These are phyloP conservation scores for Boletellus deceptivus DNA, from an alignment of 1,284 basidiomycete species.

Conservation along the genomic window DNA sequence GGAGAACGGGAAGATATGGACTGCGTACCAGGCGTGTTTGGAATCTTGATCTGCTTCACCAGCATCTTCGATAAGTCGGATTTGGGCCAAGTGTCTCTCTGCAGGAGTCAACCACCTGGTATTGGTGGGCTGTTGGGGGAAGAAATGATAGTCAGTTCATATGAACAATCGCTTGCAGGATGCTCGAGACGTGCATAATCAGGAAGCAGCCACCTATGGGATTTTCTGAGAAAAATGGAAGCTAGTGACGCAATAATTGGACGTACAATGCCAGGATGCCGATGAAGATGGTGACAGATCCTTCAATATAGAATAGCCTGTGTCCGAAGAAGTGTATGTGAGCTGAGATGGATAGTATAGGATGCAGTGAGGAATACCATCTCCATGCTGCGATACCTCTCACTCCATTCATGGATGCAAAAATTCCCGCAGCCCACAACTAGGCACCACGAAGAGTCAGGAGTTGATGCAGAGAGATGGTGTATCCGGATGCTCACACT, in stretches of 20 bases:
- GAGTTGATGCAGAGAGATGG: too few relatives aligned
- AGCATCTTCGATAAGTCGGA: slow-evolving; percentile 72
- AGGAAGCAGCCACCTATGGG: slow-evolving; percentile 47
- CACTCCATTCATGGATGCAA: slow-evolving; percentile 65
- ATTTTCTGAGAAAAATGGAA: not conserved
- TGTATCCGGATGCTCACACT: slow-evolving; percentile 40
- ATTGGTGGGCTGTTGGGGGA: slow-evolving; percentile 51
- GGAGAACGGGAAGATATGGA: too few relatives aligned
- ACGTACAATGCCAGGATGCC: slow-evolving; percentile 55
- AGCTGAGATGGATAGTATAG: not conserved
- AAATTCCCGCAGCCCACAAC: slow-evolving; percentile 62
- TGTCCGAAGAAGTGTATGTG: not conserved
- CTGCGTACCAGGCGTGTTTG: slow-evolving; percentile 51
- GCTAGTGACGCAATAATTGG: not conserved
- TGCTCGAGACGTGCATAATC: slow-evolving; percentile 44
- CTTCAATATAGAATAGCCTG: slow-evolving; percentile 63
- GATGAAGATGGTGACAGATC: slow-evolving; percentile 53
- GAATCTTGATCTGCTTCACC: slow-evolving; percentile 68
- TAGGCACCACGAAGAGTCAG: too few relatives aligned
- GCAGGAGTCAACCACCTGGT: slow-evolving; percentile 60
- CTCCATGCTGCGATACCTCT: slow-evolving; percentile 70
- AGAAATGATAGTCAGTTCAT: not conserved
- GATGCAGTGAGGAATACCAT: slow-evolving; percentile 42
- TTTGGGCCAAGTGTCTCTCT: slow-evolving; percentile 66
- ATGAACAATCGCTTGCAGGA: not conserved